phyloP scores from a whole-genome alignment of 2,329 filamentous ascomycete genomes.

The Talaromyces albobiverticillius region DNA sequence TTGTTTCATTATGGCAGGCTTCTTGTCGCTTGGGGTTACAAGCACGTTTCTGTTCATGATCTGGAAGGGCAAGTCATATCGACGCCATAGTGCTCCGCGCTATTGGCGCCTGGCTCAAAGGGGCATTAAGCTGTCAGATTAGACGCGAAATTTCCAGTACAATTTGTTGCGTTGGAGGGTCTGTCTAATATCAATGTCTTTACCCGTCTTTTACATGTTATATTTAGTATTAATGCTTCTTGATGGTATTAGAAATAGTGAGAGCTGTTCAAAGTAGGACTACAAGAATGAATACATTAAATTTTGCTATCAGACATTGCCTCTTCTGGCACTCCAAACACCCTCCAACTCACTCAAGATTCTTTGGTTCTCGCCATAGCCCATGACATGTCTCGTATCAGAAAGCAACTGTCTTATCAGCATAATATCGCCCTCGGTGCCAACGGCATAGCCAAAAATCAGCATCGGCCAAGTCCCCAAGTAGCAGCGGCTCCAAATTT shows the following conservation, averaged over 20 bases:
- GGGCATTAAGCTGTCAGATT: neutral
- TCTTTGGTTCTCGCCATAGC: neutral
- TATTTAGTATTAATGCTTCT: no score
- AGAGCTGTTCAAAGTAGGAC: no score
- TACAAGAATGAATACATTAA: no score
- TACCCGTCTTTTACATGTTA: no score
- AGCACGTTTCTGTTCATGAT: neutral
- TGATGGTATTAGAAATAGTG: no score
- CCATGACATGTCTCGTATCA: neutral
- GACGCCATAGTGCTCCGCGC: neutral
- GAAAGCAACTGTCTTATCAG: neutral
- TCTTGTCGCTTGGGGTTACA: neutral
- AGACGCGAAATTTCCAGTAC: neutral
- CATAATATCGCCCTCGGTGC: neutral
- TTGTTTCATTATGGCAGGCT: neutral
- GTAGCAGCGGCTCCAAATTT: neutral
- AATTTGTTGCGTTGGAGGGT: no score
- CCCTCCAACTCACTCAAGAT: neutral
- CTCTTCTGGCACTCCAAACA: neutral
- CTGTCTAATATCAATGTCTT: no score
- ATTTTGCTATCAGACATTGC: neutral
- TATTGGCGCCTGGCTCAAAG: neutral
- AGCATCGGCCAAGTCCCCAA: neutral
- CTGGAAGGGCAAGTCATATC: neutral
- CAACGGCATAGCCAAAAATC: neutral